Percentiles rank a stretch among this genome's conserved stretches.
These are phyloP conservation scores for Suillus subaureus DNA, from an alignment of 768 basidiomycete genomes.

Conservation along the genomic window DNA sequence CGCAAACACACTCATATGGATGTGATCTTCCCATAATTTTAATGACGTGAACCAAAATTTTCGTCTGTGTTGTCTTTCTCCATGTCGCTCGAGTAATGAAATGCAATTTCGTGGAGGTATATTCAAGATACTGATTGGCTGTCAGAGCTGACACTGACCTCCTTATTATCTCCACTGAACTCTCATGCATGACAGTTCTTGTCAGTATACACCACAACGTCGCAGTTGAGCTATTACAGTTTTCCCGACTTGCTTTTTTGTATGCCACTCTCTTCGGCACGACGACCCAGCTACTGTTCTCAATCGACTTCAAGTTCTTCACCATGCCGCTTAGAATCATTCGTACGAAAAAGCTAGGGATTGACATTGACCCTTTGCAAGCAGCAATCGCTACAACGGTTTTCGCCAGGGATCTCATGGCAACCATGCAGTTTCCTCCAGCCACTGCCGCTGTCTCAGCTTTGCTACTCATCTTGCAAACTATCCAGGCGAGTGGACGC, in stretches of 20 bases:
- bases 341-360: slow-evolving; percentile 27
- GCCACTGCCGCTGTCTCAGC: slow-evolving; percentile 42
- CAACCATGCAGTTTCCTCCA: slow-evolving; percentile 44
- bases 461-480: slow-evolving; percentile 46
- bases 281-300: neutral
- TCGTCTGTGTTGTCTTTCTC: neutral
- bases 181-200: neutral
- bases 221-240: neutral
- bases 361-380: slow-evolving; percentile 32
- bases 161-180: slow-evolving; percentile 2
- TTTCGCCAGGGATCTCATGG: slow-evolving; percentile 33
- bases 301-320: neutral
- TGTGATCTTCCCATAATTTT: neutral
- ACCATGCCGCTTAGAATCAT: slow-evolving; percentile 35
- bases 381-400: slow-evolving; percentile 33
- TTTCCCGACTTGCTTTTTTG: neutral
- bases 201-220: neutral
- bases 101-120: neutral
- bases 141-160: neutral
- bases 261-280: neutral
- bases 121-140: neutral
- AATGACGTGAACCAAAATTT: neutral
- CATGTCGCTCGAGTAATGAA: neutral
- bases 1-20: neutral
- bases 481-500: slow-evolving; percentile 40